Conservation (phyloP, 768 basidiomycete genomes). For the Boletus pseudopeckii region DNA sequence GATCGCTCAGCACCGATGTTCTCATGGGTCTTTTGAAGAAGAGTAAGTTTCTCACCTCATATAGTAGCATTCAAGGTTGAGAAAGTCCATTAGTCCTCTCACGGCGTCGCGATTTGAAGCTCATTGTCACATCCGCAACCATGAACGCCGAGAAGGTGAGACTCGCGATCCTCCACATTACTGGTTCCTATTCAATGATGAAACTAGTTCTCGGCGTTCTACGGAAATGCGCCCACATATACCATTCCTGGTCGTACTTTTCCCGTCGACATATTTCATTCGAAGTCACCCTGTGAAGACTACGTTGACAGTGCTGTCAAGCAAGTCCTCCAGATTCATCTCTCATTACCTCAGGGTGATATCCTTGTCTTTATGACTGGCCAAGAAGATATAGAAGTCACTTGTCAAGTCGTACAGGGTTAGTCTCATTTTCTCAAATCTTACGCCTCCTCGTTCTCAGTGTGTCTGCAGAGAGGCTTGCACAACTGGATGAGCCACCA, state of each 20-base stretch:
- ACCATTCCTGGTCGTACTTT: slow-evolving; percentile 95
- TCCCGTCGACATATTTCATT: slow-evolving; percentile 94
- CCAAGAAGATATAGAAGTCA: slow-evolving; percentile 98
- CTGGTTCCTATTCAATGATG: neutral
- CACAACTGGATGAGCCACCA: slow-evolving; percentile 87
- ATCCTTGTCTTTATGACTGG: slow-evolving; percentile 99
- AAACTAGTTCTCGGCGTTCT: slow-evolving; percentile 90
- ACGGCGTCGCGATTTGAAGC: slow-evolving; percentile 85
- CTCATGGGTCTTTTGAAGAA: slow-evolving; percentile 95
- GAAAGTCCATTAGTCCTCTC: slow-evolving; percentile 59
- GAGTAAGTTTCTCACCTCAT: slow-evolving; percentile 49
- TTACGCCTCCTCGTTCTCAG: neutral
- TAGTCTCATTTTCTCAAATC: slow-evolving; percentile 14
- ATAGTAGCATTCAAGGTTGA: neutral
- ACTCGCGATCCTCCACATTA: neutral
- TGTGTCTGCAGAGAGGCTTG: slow-evolving; percentile 68
- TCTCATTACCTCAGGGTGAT: slow-evolving; percentile 90
- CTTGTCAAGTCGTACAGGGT: slow-evolving; percentile 93
- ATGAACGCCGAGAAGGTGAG: slow-evolving; percentile 98
- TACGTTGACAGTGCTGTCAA: slow-evolving; percentile 98
- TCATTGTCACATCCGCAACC: slow-evolving; percentile 97
- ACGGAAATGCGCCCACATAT: slow-evolving; percentile 91
- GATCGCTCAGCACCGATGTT: slow-evolving; percentile 95
- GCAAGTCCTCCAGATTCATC: slow-evolving; percentile 94
- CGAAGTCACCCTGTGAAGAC: slow-evolving; percentile 98